Base-by-base conservation (phyloP, 805 yeast species). In the Candida michaelii region DNA sequence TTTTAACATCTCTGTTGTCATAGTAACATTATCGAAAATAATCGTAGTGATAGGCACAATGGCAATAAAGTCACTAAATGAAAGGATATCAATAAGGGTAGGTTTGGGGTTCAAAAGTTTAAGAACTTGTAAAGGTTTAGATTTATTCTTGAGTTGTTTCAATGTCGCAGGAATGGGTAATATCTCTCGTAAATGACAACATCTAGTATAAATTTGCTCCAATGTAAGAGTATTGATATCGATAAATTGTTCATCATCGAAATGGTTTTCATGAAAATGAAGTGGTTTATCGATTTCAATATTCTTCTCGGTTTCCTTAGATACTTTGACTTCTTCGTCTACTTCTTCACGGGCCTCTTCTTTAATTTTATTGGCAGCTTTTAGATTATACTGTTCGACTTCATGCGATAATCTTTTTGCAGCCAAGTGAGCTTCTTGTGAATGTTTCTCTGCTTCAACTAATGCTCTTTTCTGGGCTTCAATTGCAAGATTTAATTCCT, bases 151-250 rank as follows among this genome's bases (percentile, higher is more conserved):
- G 46, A 78, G 62, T 54, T 78, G 83, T 46, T 75, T 77, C 45
- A 77, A 57, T 5, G 91, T 89, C 2, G 95, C 91, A 3, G 96
- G 91, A 38, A 90, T 90, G 1, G 98, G 97, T 48, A 90, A 61
- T 46, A 90, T 90, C 55, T 90, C 97, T 44, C 97, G 71, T 46
- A 90, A 69, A 61, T 90, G 97, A 59, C 97, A 90, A 60, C 97
- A 91, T 50, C 97, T 71, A 1, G 97, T 88, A 51, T 78, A 78
- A 12, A 78, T 58, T 11, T 69, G 59, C 43, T 78, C 83, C 36
- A 79, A 58, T 2, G 80, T 60, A 1, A 74, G 52, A 10, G 56
- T 33, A 4, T 43, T 27, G 5, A 38, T 35, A 16, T 57, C 57
- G 9, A 42, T 51, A 7, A 49, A 50, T 1, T 47, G 56, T 39